Percentiles rank a stretch among this genome's conserved stretches.
These are phyloP conservation scores for Cytospora schulzeri DNA, from an alignment of 2,329 filamentous ascomycete species.

Conservation along the genomic window DNA sequence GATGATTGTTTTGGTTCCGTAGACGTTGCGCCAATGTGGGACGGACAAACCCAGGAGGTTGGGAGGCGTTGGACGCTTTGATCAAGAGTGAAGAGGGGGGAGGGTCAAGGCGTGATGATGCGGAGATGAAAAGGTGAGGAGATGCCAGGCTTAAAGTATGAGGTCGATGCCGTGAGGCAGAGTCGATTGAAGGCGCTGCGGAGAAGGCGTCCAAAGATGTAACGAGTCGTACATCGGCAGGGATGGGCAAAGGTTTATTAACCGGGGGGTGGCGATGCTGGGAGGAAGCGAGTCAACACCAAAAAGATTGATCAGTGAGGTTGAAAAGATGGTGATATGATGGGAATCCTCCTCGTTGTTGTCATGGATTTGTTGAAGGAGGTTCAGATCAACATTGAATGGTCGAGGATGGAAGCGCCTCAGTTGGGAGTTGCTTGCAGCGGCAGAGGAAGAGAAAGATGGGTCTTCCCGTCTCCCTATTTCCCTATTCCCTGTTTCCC, in stretches of 20 bases:
- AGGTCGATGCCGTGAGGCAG: slow-evolving; percentile 17
- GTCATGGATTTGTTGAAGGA: slow-evolving; percentile 14
- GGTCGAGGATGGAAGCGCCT: neutral
- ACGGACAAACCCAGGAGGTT: slow-evolving; percentile 2
- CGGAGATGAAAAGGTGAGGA: slow-evolving; percentile 20
- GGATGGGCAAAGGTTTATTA: slow-evolving; percentile 12
- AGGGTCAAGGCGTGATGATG: slow-evolving; percentile 9
- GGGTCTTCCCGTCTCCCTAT: slow-evolving; percentile 1
- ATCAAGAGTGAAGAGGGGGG: slow-evolving; percentile 4
- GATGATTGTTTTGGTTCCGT: neutral
- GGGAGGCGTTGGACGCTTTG: slow-evolving; percentile 11
- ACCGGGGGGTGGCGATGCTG: slow-evolving; percentile 17
- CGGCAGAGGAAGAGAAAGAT: neutral
- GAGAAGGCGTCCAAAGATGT: slow-evolving; percentile 13
- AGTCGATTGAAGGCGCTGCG: slow-evolving; percentile 18
- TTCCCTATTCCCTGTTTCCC: slow-evolving; percentile 1
- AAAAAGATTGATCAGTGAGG: slow-evolving; percentile 6
- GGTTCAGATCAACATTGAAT: neutral
- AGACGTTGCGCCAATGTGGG: slow-evolving; percentile 2
- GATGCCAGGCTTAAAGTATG: slow-evolving; percentile 21
- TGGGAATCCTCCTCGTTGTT: slow-evolving; percentile 5
- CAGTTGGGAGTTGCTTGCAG: neutral
- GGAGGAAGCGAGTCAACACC: slow-evolving; percentile 20
- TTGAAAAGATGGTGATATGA: slow-evolving; percentile 10
- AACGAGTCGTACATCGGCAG: slow-evolving; percentile 25